phyloP scores from a whole-genome alignment of 352 stramenopile species.

The Pythium volutum region DNA sequence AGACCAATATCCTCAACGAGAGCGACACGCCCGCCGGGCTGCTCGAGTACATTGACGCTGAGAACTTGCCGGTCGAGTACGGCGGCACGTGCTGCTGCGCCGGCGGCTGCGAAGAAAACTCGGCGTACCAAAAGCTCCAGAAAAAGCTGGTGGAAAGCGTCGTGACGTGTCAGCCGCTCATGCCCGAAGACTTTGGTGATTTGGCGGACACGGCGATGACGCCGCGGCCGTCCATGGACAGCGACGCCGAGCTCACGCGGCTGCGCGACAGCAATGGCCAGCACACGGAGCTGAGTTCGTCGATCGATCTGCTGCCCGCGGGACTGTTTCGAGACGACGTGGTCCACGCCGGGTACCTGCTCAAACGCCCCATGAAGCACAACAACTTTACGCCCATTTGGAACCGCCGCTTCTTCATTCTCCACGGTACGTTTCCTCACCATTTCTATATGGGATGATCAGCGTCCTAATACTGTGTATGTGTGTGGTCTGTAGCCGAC shows the following conservation, averaged over 20 bases:
- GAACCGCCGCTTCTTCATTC: constrained; percentile 70
- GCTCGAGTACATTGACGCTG: constrained; percentile 58
- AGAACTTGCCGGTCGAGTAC: constrained; percentile 69
- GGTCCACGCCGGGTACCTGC: constrained; percentile 64
- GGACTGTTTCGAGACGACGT: constrained; percentile 64
- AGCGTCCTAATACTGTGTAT: too few relatives aligned
- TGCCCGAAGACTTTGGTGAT: constrained; percentile 29
- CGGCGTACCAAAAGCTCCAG: constrained; percentile 60
- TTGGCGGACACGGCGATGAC: background rate
- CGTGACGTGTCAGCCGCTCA: constrained; percentile 44
- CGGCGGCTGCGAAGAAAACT: constrained; percentile 67
- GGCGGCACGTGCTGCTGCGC: constrained; percentile 58
- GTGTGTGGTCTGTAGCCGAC: constrained; percentile 30
- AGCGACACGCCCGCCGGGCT: constrained; percentile 50
- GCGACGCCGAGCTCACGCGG: constrained; percentile 3
- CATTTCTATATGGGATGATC: too few relatives aligned
- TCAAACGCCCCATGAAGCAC: constrained; percentile 86
- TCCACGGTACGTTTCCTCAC: constrained; percentile 40
- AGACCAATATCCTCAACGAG: constrained; percentile 84
- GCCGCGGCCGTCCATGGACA: background rate
- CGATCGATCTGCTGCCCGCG: constrained; percentile 9
- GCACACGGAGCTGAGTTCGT: constrained; percentile 1
- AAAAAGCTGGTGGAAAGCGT: constrained; percentile 53
- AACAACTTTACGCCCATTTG: constrained; percentile 75
- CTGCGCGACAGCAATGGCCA: constrained; percentile 16